Conservation (phyloP, 345 rosid species). For the Hypericum perforatum region DNA sequence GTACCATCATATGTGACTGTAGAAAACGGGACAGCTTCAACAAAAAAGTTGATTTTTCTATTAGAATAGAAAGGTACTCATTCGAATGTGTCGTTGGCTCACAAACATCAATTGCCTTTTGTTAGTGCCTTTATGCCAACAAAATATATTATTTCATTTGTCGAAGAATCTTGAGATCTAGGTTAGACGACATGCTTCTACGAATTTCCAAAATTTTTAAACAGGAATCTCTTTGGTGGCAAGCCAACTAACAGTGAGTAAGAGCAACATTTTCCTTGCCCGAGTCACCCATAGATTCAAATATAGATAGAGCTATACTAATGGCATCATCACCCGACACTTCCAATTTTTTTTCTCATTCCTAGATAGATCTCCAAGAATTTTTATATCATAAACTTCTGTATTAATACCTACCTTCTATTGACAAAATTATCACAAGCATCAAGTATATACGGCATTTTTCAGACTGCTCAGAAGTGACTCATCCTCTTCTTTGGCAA, state of each 20-base stretch:
- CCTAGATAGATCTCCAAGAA: conserved; percentile 26
- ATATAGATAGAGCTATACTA: conserved; percentile 66
- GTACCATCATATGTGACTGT: conserved; percentile 47
- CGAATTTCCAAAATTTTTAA: conserved; percentile 48
- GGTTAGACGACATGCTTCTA: conserved; percentile 29
- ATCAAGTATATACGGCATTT: conserved; percentile 70
- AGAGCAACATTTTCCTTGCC: conserved; percentile 83
- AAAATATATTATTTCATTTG: conserved; percentile 76
- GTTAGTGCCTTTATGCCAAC: conserved; percentile 83
- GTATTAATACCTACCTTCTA: conserved; percentile 47
- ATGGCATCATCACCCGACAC: conserved; percentile 84
- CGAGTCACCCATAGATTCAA: conserved; percentile 67
- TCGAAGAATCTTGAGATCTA: conserved; percentile 36
- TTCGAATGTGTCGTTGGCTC: conserved; percentile 56
- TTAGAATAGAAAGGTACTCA: conserved; percentile 64
- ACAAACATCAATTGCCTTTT: conserved; percentile 65
- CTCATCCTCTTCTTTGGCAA: conserved; percentile 22
- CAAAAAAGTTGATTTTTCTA: conserved; percentile 63
- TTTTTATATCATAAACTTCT: conserved; percentile 42
- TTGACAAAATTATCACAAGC: conserved; percentile 81
- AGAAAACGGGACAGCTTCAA: conserved; percentile 41
- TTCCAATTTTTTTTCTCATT: conserved; percentile 42
- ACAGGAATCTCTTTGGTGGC: conserved; percentile 72
- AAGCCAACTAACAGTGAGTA: conserved; percentile 74
- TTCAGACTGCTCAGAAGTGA: conserved; percentile 37